Evolutionary conservation across 768 basidiomycete genomes (phyloP).

Genomic region (Termitomyces heimii): DNA sequence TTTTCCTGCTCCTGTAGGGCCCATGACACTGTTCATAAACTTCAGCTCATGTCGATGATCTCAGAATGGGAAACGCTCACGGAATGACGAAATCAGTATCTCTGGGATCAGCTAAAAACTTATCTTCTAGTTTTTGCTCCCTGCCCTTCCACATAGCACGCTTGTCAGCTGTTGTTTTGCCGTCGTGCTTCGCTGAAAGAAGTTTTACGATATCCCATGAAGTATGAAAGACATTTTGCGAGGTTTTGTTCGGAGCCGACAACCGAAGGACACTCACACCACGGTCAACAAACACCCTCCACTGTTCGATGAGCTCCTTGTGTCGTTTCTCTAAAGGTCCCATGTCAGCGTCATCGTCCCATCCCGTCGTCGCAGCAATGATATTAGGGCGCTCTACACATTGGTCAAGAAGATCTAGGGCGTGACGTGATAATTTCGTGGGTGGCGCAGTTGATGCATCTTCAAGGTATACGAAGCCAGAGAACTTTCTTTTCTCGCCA

Average conservation of each 20-base stretch:
- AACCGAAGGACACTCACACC: slow-evolving; percentile 10
- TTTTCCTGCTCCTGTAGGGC: slow-evolving; percentile 10
- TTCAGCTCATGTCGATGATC: not conserved
- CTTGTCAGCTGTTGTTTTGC: not conserved
- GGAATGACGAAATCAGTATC: slow-evolving; percentile 8
- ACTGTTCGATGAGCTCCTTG: slow-evolving; percentile 6
- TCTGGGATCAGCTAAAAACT: slow-evolving; percentile 2
- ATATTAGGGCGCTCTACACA: slow-evolving; percentile 3
- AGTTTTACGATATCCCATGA: slow-evolving; percentile 7
- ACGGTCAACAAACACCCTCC: slow-evolving; percentile 9
- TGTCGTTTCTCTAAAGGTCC: slow-evolving; percentile 1
- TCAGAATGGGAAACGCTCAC: not conserved
- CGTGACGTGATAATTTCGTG: not conserved
- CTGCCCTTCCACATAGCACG: slow-evolving; percentile 6
- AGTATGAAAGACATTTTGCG: slow-evolving; percentile 4
- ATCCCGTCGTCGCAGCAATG: slow-evolving; percentile 7
- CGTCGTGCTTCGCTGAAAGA: slow-evolving; percentile 5
- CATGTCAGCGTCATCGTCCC: not conserved
- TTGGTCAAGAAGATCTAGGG: slow-evolving; percentile 5
- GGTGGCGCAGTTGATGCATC: not conserved
- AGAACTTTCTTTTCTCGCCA: slow-evolving; percentile 4
- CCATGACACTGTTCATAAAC: slow-evolving; percentile 4
- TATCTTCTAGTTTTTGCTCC: slow-evolving; percentile 7
- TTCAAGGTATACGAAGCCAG: slow-evolving; percentile 11
- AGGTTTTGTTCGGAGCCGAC: not conserved